These are phyloP conservation scores for Erythrobasidium hasegawianum DNA, from an alignment of 1,284 basidiomycete species.

Conservation along the genomic window DNA sequence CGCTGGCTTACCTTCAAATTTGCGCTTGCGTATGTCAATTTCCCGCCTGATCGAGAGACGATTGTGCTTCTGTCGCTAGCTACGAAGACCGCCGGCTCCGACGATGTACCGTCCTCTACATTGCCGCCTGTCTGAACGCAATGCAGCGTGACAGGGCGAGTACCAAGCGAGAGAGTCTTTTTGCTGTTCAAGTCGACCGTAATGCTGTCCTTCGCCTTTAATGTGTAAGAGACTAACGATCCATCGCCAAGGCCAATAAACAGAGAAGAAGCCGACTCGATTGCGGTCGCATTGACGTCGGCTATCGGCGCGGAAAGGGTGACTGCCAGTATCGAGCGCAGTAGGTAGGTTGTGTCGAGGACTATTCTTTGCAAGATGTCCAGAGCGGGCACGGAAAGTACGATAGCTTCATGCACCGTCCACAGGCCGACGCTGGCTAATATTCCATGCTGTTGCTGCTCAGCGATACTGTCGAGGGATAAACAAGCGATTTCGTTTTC, in stretches of 20 bases:
- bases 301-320: slow-evolving; percentile 57
- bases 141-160: slow-evolving; percentile 61
- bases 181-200: slow-evolving; percentile 41
- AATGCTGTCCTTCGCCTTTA: slow-evolving; percentile 44
- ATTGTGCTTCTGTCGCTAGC: slow-evolving; percentile 46
- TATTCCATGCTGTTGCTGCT: slow-evolving; percentile 1
- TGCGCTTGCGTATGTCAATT: slow-evolving; percentile 46
- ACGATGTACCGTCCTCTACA: slow-evolving; percentile 8
- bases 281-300: not conserved
- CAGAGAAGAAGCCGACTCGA: slow-evolving; percentile 52
- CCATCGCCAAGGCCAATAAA: slow-evolving; percentile 78
- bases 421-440: slow-evolving; percentile 70
- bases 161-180: slow-evolving; percentile 65
- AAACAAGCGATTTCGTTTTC: slow-evolving; percentile 46
- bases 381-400: slow-evolving; percentile 58
- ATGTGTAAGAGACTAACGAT: slow-evolving; percentile 61
- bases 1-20: slow-evolving; percentile 38
- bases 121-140: slow-evolving; percentile 40
- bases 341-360: slow-evolving; percentile 57
- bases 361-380: slow-evolving; percentile 47
- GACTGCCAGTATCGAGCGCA: slow-evolving; percentile 67
- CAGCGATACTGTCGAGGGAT: slow-evolving; percentile 45
- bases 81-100: slow-evolving; percentile 42
- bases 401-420: slow-evolving; percentile 62
- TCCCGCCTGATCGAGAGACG: slow-evolving; percentile 42